phyloP scores from a whole-genome alignment of 2,329 filamentous ascomycete genomes.

The Pseudogymnoascus sp. region DNA sequence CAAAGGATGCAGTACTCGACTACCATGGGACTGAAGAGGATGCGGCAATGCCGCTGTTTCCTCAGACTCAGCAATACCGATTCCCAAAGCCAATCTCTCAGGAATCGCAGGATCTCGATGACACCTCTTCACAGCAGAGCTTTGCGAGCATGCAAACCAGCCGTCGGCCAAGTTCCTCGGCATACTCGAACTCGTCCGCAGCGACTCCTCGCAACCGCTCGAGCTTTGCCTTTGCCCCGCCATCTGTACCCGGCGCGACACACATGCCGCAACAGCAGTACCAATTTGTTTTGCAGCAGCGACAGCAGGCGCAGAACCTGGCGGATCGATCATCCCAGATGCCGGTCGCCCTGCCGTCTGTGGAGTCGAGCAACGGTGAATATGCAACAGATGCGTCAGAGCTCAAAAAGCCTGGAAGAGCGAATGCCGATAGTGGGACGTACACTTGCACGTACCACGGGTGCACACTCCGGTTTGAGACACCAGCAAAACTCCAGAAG shows the following conservation, averaged over 20 bases:
- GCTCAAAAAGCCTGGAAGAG: conserved; percentile 45
- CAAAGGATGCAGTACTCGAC: conserved; percentile 82
- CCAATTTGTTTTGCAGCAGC: conserved; percentile 23
- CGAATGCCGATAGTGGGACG: conserved; percentile 70
- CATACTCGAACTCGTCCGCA: conserved; percentile 25
- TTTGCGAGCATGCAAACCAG: conserved; percentile 35
- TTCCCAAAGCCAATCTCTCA: conserved; percentile 17
- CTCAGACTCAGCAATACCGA: conserved; percentile 39
- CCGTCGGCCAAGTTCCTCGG: conserved; percentile 30
- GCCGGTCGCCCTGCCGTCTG: conserved; percentile 27
- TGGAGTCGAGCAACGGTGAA: conserved; percentile 32
- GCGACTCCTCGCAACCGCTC: conserved; percentile 18
- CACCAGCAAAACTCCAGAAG: conserved; percentile 77
- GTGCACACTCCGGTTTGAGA: conserved; percentile 80
- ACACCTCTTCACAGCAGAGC: conserved; percentile 31
- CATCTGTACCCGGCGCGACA: conserved; percentile 25
- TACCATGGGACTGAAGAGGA: conserved; percentile 70
- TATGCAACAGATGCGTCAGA: conserved; percentile 27
- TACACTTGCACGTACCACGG: conserved; percentile 96
- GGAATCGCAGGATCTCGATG: conserved; percentile 27
- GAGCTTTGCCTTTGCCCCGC: conserved; percentile 38
- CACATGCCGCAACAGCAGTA: conserved; percentile 25
- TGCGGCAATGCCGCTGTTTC: conserved; percentile 64
- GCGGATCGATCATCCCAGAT: conserved; percentile 23
- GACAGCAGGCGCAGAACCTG: conserved; percentile 19